Percentiles rank a stretch among this genome's conserved stretches.
Evolutionary conservation across 768 basidiomycete species (phyloP).

Genomic region (Rhizopogon vinicolor): DNA sequence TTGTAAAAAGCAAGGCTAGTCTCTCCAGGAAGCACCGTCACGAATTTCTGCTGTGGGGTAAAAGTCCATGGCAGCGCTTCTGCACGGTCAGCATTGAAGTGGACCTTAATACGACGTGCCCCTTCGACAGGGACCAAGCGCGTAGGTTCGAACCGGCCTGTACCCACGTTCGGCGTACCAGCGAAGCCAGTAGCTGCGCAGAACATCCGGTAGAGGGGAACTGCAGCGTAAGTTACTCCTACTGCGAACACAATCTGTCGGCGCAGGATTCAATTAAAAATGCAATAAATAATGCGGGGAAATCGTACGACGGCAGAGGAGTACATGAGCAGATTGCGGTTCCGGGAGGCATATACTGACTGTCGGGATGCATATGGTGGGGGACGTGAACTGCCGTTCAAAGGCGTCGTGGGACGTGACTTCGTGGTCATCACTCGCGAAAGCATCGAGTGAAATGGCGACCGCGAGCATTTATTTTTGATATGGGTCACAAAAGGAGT

Average conservation of each 20-base stretch:
- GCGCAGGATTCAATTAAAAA: conserved; percentile 1
- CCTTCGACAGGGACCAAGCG: conserved; percentile 73
- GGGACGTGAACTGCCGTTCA: conserved; percentile 11
- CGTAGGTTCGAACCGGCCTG: conserved; percentile 79
- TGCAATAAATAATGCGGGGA: neutral
- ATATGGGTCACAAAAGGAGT: neutral
- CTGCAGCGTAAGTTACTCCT: conserved; percentile 94
- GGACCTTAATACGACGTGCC: conserved; percentile 80
- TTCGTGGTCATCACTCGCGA: conserved; percentile 2
- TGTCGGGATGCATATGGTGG: conserved; percentile 29
- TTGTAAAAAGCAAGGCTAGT: conserved; percentile 95
- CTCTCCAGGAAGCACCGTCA: conserved; percentile 91
- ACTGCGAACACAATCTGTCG: conserved; percentile 69
- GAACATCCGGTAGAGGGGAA: conserved; percentile 96
- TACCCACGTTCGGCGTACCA: conserved; percentile 87
- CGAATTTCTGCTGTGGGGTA: conserved; percentile 83
- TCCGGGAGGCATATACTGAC: conserved; percentile 49
- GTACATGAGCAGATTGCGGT: conserved; percentile 80
- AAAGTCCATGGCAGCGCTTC: conserved; percentile 93
- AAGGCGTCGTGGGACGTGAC: neutral
- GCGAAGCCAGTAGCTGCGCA: conserved; percentile 97
- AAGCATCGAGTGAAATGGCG: neutral
- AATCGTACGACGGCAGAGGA: conserved; percentile 70
- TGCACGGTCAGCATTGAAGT: conserved; percentile 91
- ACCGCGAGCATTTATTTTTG: neutral